Percentiles rank a stretch among this genome's conserved stretches.
These are phyloP conservation scores for Ophiosphaerella herpotricha DNA, from an alignment of 2,329 filamentous ascomycete genomes.

Conservation along the genomic window DNA sequence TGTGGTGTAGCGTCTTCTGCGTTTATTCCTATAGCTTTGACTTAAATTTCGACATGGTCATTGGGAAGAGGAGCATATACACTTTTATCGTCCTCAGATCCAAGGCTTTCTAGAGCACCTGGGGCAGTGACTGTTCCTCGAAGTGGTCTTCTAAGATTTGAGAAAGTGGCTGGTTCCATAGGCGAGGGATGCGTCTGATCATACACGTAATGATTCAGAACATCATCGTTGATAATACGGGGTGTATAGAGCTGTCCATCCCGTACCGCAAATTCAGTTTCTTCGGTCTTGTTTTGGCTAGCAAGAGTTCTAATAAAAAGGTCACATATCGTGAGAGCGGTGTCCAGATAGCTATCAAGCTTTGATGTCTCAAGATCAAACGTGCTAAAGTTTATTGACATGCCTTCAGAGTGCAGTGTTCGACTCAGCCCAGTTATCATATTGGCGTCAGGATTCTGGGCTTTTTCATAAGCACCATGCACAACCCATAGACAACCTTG, in stretches of 20 bases:
- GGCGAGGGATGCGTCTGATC: conserved; percentile 23
- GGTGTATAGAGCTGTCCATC: conserved; percentile 11
- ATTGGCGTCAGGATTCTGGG: conserved; percentile 9
- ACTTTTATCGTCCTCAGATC: conserved; percentile 24
- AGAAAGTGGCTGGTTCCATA: conserved; percentile 17
- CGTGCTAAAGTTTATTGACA: conserved; percentile 10
- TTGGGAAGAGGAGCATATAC: neutral
- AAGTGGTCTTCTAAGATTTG: conserved; percentile 14
- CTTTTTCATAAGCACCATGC: conserved; percentile 5
- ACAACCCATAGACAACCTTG: conserved; percentile 14
- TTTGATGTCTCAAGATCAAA: conserved; percentile 10
- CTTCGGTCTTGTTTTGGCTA: neutral
- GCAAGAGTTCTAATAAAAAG: conserved; percentile 2
- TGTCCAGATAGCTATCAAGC: neutral
- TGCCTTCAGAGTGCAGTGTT: conserved; percentile 14
- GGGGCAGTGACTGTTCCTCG: conserved; percentile 15
- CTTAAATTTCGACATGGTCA: conserved; percentile 41
- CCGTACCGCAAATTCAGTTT: conserved; percentile 9
- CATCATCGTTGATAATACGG: conserved; percentile 19
- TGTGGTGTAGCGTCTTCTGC: conserved; percentile 1
- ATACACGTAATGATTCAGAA: conserved; percentile 30
- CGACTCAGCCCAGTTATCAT: conserved; percentile 15
- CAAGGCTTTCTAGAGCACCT: conserved; percentile 19
- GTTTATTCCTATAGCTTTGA: conserved; percentile 34
- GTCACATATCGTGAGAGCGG: neutral